Conservation (phyloP, 805 yeast species). For the Komagataella pseudopastoris region DNA sequence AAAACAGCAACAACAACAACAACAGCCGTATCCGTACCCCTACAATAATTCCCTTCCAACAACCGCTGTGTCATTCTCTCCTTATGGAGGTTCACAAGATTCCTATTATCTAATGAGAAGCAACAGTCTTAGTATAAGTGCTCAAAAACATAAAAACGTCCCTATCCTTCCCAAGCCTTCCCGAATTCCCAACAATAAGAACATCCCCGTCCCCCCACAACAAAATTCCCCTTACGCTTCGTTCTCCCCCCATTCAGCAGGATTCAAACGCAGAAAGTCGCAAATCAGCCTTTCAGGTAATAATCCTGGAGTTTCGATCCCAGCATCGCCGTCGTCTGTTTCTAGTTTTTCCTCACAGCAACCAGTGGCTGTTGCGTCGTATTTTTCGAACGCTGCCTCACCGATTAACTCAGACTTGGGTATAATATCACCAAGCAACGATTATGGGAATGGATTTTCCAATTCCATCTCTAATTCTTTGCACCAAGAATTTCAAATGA, state of each 20-base stretch:
- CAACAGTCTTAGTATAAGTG: background rate
- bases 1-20: background rate
- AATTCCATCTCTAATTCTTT: conserved; percentile 3
- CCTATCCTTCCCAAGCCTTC: conserved; percentile 21
- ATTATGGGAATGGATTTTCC: background rate
- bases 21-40: background rate
- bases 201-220: background rate
- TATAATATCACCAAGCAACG: background rate
- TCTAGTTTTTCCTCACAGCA: background rate
- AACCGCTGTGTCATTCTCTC: background rate
- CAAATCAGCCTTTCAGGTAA: conserved; percentile 6
- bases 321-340: background rate
- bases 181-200: background rate
- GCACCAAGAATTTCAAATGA: conserved; percentile 7
- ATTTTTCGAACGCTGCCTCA: background rate
- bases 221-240: background rate
- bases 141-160: conserved; percentile 14
- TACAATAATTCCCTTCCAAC: background rate
- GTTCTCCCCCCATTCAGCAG: conserved; percentile 1
- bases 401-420: background rate
- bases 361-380: background rate
- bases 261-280: conserved; percentile 18
- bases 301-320: background rate
- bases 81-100: background rate
- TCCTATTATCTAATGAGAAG: background rate